These are phyloP conservation scores for Meyerozyma smithsonii DNA, from an alignment of 1,139 yeast species.

Conservation along the genomic window DNA sequence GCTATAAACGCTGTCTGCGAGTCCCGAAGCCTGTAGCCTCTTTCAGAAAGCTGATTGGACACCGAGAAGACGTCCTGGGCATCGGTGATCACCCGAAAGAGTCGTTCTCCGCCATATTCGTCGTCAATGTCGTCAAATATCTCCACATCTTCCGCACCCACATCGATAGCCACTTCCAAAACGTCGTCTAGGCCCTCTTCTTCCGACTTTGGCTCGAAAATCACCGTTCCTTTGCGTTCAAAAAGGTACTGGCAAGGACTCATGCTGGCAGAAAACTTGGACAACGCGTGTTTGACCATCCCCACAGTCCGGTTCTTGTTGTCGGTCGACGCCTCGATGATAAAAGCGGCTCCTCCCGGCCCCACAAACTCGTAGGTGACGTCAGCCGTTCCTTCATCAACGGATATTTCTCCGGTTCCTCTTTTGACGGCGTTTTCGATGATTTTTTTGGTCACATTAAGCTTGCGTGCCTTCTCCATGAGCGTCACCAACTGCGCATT, in stretches of 20 bases:
- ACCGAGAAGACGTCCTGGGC: slow-evolving; percentile 59
- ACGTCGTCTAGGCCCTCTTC: slow-evolving; percentile 52
- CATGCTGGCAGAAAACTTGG: slow-evolving; percentile 63
- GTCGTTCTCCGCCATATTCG: slow-evolving; percentile 37
- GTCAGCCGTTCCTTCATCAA: slow-evolving; percentile 34
- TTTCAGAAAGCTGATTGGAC: slow-evolving; percentile 51
- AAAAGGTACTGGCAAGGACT: slow-evolving; percentile 79
- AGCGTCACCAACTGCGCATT: slow-evolving; percentile 73
- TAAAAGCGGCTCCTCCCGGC: slow-evolving; percentile 84
- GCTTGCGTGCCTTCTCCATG: slow-evolving; percentile 71
- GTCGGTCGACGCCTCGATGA: slow-evolving; percentile 84
- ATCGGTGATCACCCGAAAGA: slow-evolving; percentile 47
- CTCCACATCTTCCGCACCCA: slow-evolving; percentile 82
- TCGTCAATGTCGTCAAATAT: slow-evolving; percentile 39
- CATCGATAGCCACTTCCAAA: slow-evolving; percentile 69
- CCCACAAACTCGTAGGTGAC: slow-evolving; percentile 85
- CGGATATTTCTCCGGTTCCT: slow-evolving; percentile 56
- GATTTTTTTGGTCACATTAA: slow-evolving; percentile 78
- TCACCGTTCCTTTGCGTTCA: slow-evolving; percentile 68
- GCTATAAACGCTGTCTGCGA: slow-evolving; percentile 68
- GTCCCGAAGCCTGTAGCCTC: slow-evolving; percentile 60
- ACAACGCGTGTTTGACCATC: slow-evolving; percentile 68
- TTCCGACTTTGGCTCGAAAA: slow-evolving; percentile 39
- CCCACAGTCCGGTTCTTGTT: slow-evolving; percentile 81
- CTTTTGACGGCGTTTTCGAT: slow-evolving; percentile 83